Percentiles rank a stretch among this genome's conserved stretches.
phyloP scores from a whole-genome alignment of 495 filamentous ascomycete genomes.

The Aspergillus leporis region DNA sequence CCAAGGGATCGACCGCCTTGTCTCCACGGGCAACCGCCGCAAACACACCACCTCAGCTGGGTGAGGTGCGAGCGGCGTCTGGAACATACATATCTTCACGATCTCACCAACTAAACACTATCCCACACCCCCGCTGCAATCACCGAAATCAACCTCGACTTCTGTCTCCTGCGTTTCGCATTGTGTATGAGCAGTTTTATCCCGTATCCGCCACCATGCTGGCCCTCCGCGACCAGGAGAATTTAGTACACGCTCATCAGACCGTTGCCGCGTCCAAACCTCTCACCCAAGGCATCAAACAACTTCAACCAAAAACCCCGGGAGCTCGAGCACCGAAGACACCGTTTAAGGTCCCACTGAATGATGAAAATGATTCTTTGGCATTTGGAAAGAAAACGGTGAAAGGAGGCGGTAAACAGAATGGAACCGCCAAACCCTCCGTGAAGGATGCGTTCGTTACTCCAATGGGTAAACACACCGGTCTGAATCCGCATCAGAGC shows the following conservation, averaged over 20 bases:
- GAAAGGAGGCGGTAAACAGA: conserved; percentile 61
- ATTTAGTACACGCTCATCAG: conserved; percentile 75
- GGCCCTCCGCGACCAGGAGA: conserved; percentile 87
- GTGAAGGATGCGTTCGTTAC: conserved; percentile 75
- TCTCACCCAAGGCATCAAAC: conserved; percentile 64
- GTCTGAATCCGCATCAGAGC: background rate
- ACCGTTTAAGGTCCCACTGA: conserved; percentile 76
- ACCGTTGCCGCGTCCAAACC: conserved; percentile 76
- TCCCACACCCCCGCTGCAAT: background rate
- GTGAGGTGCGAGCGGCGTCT: conserved; percentile 19
- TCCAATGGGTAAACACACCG: conserved; percentile 65
- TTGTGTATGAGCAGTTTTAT: conserved; percentile 28
- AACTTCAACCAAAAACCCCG: conserved; percentile 75
- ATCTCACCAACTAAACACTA: background rate
- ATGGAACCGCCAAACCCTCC: conserved; percentile 59
- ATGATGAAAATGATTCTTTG: conserved; percentile 81
- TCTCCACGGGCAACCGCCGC: conserved; percentile 51
- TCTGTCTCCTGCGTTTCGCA: background rate
- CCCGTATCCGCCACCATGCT: conserved; percentile 59
- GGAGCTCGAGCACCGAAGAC: conserved; percentile 77
- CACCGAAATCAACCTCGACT: background rate
- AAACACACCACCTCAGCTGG: conserved; percentile 23
- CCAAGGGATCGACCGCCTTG: conserved; percentile 29
- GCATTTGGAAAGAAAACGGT: conserved; percentile 64
- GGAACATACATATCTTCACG: conserved; percentile 21